phyloP scores from a whole-genome alignment of 768 basidiomycete genomes.

The Podaxis sp. region DNA sequence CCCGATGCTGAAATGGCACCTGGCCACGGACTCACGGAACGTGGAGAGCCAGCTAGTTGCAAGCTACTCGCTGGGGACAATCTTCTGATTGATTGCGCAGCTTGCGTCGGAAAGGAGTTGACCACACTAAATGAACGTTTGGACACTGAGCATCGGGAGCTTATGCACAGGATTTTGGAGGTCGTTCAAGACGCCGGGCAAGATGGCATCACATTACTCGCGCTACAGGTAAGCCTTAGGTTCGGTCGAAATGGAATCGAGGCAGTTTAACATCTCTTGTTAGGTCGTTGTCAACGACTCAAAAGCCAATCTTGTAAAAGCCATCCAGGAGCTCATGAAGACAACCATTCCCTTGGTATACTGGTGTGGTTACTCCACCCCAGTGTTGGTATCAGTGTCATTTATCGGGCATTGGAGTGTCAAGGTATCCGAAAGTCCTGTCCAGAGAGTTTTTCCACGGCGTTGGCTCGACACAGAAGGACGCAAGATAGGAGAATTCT shows the following conservation, averaged over 20 bases:
- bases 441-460: slow-evolving; percentile 53
- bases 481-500: slow-evolving; percentile 50
- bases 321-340: slow-evolving; percentile 32
- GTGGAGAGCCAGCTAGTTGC: slow-evolving; percentile 48
- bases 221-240: background rate
- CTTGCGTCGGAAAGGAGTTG: slow-evolving; percentile 42
- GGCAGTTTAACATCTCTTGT: background rate
- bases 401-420: slow-evolving; percentile 55
- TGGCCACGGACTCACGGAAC: slow-evolving; percentile 40
- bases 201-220: slow-evolving; percentile 32
- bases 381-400: slow-evolving; percentile 52
- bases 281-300: background rate
- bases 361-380: slow-evolving; percentile 59
- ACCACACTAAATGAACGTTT: slow-evolving; percentile 22
- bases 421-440: slow-evolving; percentile 38
- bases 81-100: slow-evolving; percentile 38
- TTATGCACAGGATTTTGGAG: slow-evolving; percentile 31
- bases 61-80: slow-evolving; percentile 21
- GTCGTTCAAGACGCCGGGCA: slow-evolving; percentile 30
- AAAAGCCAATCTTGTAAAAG: background rate
- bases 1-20: slow-evolving; percentile 6
- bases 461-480: slow-evolving; percentile 80
- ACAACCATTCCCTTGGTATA: slow-evolving; percentile 51
- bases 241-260: background rate
- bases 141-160: slow-evolving; percentile 22